Evolutionary conservation across 371 early-diverging fungal genomes (phyloP), one percentile per base, ranked within the genome.

Genomic region (Lichtheimia ramosa): DNA sequence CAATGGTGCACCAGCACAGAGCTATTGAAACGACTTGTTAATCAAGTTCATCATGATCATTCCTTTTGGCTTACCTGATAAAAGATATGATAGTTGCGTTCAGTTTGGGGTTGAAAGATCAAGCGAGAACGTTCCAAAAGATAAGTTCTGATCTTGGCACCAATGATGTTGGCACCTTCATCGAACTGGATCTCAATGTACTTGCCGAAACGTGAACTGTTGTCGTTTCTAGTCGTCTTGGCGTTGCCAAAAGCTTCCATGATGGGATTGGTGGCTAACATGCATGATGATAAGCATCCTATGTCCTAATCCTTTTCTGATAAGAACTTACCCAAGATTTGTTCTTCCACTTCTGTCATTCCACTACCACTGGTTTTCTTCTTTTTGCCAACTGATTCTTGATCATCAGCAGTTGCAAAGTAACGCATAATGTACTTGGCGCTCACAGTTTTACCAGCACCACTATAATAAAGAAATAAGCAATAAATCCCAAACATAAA

Each of bases 161-260:
- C 99, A 40, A 90, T 85, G 70, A 99, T 97, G 51, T 89, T 85
- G 59, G 89, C 88, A 4, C 83, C 75, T 52, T 86, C 83, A 66
- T 89, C 89, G 71, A 92, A 92, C 63, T 88, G 83, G 60, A 92
- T 92, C 79, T 97, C 95, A 58, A 99, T 94, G 79, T 96, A 99
- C 85, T 99, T 99, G 63, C 99, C 99, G 75, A 99, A 99, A 16
- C 99, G 89, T 56, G 97, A 96, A 59, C 91, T 90, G 83, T 99
- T 99, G 76, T 99, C 96, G 77, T 99, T 99, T 64, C 97, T 87
- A 1, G 96, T 92, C 15, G 99, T 99, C 77, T 98, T 98, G 59
- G 99, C 96, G 84, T 99, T 99, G 72, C 99, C 99, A 79, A 99
- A 99, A 20, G 98, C 92, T 87, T 99, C 99, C 82, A 99, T 90